These are phyloP conservation scores for Chytridium lagenaria DNA, from an alignment of 371 early-diverging fungal genomes.

Conservation along the genomic window DNA sequence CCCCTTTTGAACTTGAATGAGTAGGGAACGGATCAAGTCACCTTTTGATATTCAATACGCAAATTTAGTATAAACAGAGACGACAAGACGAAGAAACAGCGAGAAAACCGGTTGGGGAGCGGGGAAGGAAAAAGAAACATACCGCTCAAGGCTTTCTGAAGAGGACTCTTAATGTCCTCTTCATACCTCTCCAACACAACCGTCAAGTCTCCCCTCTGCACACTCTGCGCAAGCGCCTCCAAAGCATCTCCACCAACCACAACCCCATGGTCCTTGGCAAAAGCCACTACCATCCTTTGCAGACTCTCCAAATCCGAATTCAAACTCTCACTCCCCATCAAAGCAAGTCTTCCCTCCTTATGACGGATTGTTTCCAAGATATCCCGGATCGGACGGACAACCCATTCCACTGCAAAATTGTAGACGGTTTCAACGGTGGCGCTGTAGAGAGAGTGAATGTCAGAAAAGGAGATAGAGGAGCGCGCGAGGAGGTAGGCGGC, in stretches of 20 bases:
- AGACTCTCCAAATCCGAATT: constrained; percentile 83
- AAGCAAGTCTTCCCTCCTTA: constrained; percentile 70
- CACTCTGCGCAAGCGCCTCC: constrained; percentile 48
- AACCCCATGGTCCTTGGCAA: constrained; percentile 70
- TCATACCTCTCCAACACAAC: constrained; percentile 81
- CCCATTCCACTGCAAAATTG: constrained; percentile 75
- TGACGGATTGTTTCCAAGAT: constrained; percentile 89
- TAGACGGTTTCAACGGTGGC: constrained; percentile 47
- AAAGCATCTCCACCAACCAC: constrained; percentile 52
- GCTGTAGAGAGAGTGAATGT: neutral
- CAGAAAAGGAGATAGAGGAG: neutral
- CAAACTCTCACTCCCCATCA: constrained; percentile 78
- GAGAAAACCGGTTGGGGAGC: too few relatives aligned
- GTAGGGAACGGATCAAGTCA: constrained; percentile 80
- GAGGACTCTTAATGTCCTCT: constrained; percentile 72
- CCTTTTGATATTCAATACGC: constrained; percentile 42
- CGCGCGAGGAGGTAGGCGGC: neutral
- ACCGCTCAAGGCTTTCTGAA: constrained; percentile 66
- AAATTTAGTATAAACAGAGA: neutral
- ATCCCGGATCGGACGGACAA: constrained; percentile 74
- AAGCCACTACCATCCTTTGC: constrained; percentile 87
- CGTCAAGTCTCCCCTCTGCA: constrained; percentile 79
- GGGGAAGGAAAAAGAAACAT: neutral
- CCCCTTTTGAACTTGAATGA: constrained; percentile 78
- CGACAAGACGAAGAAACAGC: too few relatives aligned